phyloP scores from a whole-genome alignment of 2,329 filamentous ascomycete species.

The Aspergillus sp. region DNA sequence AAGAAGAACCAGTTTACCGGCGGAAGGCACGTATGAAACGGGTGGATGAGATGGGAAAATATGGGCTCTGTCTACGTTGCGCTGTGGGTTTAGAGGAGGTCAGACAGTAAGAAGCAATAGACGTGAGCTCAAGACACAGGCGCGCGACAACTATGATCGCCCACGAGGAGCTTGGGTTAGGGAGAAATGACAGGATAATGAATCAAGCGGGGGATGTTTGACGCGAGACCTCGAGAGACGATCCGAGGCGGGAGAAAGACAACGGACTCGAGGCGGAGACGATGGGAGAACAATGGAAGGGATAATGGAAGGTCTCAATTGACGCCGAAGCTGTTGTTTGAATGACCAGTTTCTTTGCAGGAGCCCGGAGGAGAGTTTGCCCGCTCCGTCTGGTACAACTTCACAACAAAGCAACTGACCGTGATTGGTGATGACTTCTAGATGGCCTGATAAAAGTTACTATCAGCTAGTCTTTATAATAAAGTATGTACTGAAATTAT shows the following conservation, averaged over 20 bases:
- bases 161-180: constrained; percentile 3
- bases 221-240: not conserved
- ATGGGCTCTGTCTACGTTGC: constrained; percentile 13
- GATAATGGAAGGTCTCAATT: not conserved
- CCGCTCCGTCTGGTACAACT: constrained; percentile 1
- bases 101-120: not conserved
- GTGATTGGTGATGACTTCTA: not conserved
- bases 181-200: not conserved
- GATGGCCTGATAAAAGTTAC: not conserved
- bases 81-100: not conserved
- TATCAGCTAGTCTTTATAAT: not conserved
- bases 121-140: constrained; percentile 5
- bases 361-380: constrained; percentile 7
- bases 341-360: constrained; percentile 6
- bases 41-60: not conserved
- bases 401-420: not conserved
- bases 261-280: not conserved
- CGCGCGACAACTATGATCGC: constrained; percentile 9
- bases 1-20: constrained; percentile 2
- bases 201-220: not conserved
- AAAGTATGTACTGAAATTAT: not conserved
- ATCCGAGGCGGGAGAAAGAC: not conserved
- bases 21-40: not conserved
- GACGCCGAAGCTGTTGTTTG: constrained; percentile 1
- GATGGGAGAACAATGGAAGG: not conserved